phyloP scores from a whole-genome alignment of 2,329 filamentous ascomycete genomes.

The Colletotrichum sansevieriae region DNA sequence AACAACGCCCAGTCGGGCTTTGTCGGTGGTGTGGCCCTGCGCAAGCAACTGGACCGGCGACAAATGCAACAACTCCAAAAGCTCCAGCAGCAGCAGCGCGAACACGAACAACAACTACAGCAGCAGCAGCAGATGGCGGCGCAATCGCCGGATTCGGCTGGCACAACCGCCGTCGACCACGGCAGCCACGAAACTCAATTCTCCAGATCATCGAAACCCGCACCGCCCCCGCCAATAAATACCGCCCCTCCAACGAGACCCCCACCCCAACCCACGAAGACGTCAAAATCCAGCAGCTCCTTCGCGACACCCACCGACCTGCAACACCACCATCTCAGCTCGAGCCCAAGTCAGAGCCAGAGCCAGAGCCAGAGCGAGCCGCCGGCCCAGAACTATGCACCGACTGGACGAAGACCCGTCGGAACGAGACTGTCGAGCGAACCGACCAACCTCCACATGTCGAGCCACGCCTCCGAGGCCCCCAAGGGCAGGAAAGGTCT shows the following conservation, averaged over 20 bases:
- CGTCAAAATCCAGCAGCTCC: conserved; percentile 53
- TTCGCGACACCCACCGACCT: conserved; percentile 65
- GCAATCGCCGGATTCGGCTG: conserved; percentile 29
- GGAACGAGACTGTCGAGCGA: conserved; percentile 57
- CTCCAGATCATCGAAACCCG: conserved; percentile 49
- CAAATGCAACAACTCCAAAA: conserved; percentile 42
- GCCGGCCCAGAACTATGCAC: conserved; percentile 33
- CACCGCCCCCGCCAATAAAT: conserved; percentile 51
- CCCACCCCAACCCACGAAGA: conserved; percentile 47
- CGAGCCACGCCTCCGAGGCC: conserved; percentile 52
- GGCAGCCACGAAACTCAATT: conserved; percentile 46
- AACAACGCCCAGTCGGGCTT: conserved; percentile 60
- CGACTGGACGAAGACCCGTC: conserved; percentile 57
- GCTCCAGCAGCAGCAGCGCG: conserved; percentile 43
- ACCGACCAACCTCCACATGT: conserved; percentile 48
- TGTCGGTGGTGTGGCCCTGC: conserved; percentile 67
- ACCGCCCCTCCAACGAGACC: conserved; percentile 50
- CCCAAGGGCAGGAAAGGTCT: conserved; percentile 66
- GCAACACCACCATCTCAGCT: conserved; percentile 46
- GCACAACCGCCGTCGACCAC: background rate
- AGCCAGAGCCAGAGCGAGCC: conserved; percentile 12
- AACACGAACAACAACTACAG: conserved; percentile 38
- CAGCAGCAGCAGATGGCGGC: conserved; percentile 34
- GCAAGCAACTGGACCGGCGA: conserved; percentile 56
- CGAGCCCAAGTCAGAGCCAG: conserved; percentile 9